phyloP scores from a whole-genome alignment of 257 asterid species.

The Nicotiana otophora region DNA sequence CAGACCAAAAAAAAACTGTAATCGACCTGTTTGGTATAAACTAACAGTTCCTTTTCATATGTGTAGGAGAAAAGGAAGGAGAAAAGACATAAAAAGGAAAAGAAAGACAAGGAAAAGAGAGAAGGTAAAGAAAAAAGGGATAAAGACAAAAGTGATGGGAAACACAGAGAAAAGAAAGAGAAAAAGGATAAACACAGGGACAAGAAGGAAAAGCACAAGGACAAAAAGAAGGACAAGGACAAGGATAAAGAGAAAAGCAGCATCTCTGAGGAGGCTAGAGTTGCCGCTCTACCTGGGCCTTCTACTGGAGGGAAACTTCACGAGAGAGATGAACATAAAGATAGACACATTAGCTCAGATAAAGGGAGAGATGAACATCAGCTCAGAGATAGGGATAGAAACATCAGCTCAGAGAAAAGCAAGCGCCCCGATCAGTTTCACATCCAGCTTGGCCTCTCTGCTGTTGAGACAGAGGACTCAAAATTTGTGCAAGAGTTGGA shows the following conservation, averaged over 20 bases:
- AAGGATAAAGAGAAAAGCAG: constrained; percentile 46
- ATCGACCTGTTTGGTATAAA: not conserved
- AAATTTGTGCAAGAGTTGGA: constrained; percentile 54
- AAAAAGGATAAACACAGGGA: constrained; percentile 56
- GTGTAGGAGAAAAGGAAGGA: constrained; percentile 60
- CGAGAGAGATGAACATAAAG: constrained; percentile 26
- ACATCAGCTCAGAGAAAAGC: constrained; percentile 26
- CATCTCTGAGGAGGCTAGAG: constrained; percentile 50
- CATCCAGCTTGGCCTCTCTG: constrained; percentile 38
- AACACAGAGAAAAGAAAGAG: constrained; percentile 59
- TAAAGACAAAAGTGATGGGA: constrained; percentile 50
- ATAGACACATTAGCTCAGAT: constrained; percentile 16
- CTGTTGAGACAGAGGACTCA: constrained; percentile 35
- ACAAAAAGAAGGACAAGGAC: constrained; percentile 48
- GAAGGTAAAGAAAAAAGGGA: constrained; percentile 57
- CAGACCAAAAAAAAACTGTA: not conserved
- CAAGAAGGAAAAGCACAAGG: constrained; percentile 51
- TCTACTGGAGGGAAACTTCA: constrained; percentile 30
- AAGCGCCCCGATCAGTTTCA: constrained; percentile 21
- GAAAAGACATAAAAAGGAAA: constrained; percentile 63
- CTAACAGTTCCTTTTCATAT: constrained; percentile 9
- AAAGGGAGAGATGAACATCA: constrained; percentile 21
- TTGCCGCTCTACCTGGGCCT: constrained; percentile 35
- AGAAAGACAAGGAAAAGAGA: constrained; percentile 57
- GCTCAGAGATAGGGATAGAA: constrained; percentile 2